These are phyloP conservation scores for Hortaea werneckii DNA, from an alignment of 2,329 filamentous ascomycete genomes.

Conservation along the genomic window DNA sequence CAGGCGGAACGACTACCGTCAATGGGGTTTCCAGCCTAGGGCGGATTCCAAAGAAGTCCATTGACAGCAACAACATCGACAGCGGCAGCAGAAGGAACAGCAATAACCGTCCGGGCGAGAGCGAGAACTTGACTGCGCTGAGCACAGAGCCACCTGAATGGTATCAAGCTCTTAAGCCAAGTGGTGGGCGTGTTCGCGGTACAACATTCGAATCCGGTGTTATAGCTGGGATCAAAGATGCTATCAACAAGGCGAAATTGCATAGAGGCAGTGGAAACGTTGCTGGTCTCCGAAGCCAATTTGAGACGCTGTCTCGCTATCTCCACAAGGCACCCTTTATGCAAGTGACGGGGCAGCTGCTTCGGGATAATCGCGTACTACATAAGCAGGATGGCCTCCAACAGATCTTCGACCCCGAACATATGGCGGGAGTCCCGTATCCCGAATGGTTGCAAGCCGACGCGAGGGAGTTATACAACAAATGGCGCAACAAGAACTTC, in stretches of 20 bases:
- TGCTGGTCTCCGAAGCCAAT: neutral
- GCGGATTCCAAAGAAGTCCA: too few species aligned
- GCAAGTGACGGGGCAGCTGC: slow-evolving; percentile 20
- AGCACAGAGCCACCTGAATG: too few species aligned
- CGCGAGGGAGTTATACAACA: slow-evolving; percentile 35
- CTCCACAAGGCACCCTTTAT: slow-evolving; percentile 33
- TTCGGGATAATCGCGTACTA: slow-evolving; percentile 29
- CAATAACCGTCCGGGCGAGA: too few species aligned
- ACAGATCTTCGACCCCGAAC: slow-evolving; percentile 28
- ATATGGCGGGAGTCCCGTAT: slow-evolving; percentile 19
- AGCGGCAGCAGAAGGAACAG: too few species aligned
- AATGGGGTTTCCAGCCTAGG: too few species aligned
- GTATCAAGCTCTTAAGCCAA: too few species aligned
- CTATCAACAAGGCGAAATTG: slow-evolving; percentile 2
- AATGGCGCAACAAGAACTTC: slow-evolving; percentile 35
- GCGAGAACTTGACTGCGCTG: too few species aligned
- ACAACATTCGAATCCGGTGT: too few species aligned
- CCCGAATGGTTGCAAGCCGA: slow-evolving; percentile 41
- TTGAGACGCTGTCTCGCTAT: neutral
- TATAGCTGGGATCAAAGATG: too few species aligned
- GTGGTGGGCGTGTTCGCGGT: too few species aligned
- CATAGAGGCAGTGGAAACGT: neutral
- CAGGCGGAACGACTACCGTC: too few species aligned
- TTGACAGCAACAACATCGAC: too few species aligned
- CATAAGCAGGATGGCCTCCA: slow-evolving; percentile 29